Conservation (phyloP, 2,329 filamentous ascomycete genomes). For the Talaromyces pinophilus region DNA sequence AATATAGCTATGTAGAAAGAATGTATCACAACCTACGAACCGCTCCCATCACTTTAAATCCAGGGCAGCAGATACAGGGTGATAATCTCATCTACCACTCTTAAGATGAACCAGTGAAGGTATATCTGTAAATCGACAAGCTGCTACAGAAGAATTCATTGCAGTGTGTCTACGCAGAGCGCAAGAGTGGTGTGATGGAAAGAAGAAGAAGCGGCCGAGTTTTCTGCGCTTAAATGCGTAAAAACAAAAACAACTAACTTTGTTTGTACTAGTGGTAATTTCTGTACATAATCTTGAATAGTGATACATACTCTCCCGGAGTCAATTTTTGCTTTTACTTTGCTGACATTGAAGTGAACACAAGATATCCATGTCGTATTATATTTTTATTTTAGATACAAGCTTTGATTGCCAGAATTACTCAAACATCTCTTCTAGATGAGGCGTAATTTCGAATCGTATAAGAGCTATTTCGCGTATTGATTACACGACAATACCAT, state of each 20-base stretch:
- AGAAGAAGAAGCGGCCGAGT: constrained; percentile 18
- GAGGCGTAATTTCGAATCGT: neutral
- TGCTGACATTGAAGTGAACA: neutral
- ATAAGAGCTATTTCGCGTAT: neutral
- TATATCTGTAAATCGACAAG: constrained; percentile 32
- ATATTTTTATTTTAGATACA: neutral
- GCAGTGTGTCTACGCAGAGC: constrained; percentile 44
- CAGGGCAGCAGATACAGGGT: constrained; percentile 87
- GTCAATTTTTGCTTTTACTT: too few species aligned
- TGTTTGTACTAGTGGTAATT: constrained; percentile 16
- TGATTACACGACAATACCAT: neutral
- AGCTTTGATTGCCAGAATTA: neutral
- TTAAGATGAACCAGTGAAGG: constrained; percentile 44
- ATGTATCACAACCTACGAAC: constrained; percentile 80
- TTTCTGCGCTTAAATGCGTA: constrained; percentile 1
- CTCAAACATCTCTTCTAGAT: too few species aligned
- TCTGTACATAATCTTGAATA: neutral
- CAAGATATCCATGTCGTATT: neutral
- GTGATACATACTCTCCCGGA: neutral
- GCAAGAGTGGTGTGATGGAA: constrained; percentile 40
- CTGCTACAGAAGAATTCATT: constrained; percentile 31
- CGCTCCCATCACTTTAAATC: constrained; percentile 72
- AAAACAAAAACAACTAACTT: constrained; percentile 16
- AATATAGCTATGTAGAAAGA: constrained; percentile 27
- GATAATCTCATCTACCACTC: constrained; percentile 67